Evolutionary conservation across 306 rosid genomes (phyloP), one percentile per base, ranked within the genome.

Genomic region (Phaseolus lunatus): DNA sequence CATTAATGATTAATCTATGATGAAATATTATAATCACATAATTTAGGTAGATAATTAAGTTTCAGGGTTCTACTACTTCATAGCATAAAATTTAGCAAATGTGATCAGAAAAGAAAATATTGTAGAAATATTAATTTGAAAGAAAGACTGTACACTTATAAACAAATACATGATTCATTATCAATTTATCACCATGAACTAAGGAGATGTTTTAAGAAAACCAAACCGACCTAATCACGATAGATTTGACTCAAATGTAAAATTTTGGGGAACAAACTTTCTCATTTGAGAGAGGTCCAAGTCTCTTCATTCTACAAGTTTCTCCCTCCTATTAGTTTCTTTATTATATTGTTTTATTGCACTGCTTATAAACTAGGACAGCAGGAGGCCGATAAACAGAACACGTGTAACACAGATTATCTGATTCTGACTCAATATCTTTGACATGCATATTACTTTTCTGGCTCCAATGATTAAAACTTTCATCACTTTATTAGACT

Each of bases 161-260:
- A 68, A 59, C n/a, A 9, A 78, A 50, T 39, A 67, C 31, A 53
- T 44, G 19, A n/a, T n/a, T n/a, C n/a, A n/a, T n/a, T n/a, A n/a
- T n/a, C n/a, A n/a, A n/a, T n/a, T n/a, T 64, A 79, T 61, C 67
- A 31, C 53, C 64, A 68, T 52, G 59, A 64, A 80, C 62, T 70
- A 53, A 27, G 47, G 45, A 12, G 71, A 70, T 57, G 65, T 39
- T 75, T 71, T 24, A 67, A 43, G 64, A 61, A 82, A 78, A 76
- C 23, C 41, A 56, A 22, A 37, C 41, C 69, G 61, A 23, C 9
- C 19, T 20, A 61, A 49, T 43, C 31, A 63, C 10, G 9, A 10
- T 43, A 65, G 20, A 53, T 62, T 56, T 68, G 19, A 59, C 13
- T 69, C 16, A 33, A 62, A 80, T 54, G 79, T 15, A 45, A 63